phyloP scores from a whole-genome alignment of 1,139 yeast species.

The Scheffersomyces illinoinensis region DNA sequence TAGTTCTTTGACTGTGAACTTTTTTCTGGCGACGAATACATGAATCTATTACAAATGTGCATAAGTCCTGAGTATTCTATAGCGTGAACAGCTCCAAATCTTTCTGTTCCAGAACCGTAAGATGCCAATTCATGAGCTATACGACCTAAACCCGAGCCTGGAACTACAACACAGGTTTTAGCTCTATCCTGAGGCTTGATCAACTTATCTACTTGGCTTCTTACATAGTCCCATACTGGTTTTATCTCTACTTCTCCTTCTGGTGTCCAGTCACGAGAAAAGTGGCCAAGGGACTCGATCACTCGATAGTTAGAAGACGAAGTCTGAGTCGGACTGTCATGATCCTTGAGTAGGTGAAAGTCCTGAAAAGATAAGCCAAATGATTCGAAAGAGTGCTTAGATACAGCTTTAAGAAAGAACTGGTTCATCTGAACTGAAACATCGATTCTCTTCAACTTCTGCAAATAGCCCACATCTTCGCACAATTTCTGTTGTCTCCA shows the following conservation, averaged over 20 bases:
- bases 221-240: conserved; percentile 55
- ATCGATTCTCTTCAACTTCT: conserved; percentile 52
- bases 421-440: conserved; percentile 46
- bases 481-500: conserved; percentile 58
- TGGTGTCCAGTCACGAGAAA: conserved; percentile 69
- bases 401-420: conserved; percentile 44
- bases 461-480: conserved; percentile 54
- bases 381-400: conserved; percentile 35
- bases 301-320: conserved; percentile 53
- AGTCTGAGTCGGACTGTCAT: conserved; percentile 11
- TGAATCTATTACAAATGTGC: conserved; percentile 62
- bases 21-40: conserved; percentile 30
- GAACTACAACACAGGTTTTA: conserved; percentile 57
- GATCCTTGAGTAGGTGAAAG: conserved; percentile 32
- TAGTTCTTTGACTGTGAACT: conserved; percentile 3
- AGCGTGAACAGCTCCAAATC: conserved; percentile 55
- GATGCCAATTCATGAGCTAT: conserved; percentile 62
- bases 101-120: conserved; percentile 17
- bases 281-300: conserved; percentile 72
- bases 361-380: conserved; percentile 42
- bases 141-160: conserved; percentile 81
- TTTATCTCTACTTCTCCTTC: conserved; percentile 46
- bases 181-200: conserved; percentile 24
- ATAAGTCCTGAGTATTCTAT: conserved; percentile 73
- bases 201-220: conserved; percentile 26